These are phyloP conservation scores for Penium margaritaceum DNA, from an alignment of 139 green algal species.

Conservation along the genomic window DNA sequence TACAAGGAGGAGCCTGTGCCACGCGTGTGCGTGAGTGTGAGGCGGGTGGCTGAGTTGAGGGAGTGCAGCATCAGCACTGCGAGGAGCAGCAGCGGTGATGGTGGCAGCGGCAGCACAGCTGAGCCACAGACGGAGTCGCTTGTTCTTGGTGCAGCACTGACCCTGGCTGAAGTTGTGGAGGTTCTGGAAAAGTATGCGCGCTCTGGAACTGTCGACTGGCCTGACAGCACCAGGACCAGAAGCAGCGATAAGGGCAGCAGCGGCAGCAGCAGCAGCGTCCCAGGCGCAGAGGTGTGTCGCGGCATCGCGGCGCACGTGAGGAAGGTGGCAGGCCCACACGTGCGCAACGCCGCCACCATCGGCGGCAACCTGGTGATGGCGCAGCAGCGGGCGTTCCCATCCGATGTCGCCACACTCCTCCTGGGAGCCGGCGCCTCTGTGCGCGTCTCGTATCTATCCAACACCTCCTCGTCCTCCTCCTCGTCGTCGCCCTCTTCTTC, in stretches of 20 bases:
- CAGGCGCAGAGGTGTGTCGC: constrained; percentile 8
- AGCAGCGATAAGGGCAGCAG: too few relatives aligned
- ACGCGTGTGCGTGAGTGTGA: not conserved
- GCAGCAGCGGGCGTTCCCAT: constrained; percentile 9
- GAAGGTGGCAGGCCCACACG: constrained; percentile 57
- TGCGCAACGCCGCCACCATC: constrained; percentile 61
- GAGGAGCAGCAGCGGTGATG: too few relatives aligned
- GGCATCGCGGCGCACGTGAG: constrained; percentile 45
- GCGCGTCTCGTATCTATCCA: not conserved
- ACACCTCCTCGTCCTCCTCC: not conserved
- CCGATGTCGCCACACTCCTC: constrained; percentile 32
- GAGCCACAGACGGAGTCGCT: not conserved
- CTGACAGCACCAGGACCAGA: not conserved
- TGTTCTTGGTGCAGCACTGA: constrained; percentile 2
- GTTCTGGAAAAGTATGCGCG: constrained; percentile 1
- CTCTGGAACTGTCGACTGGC: not conserved
- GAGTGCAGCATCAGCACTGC: too few relatives aligned
- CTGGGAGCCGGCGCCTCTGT: not conserved
- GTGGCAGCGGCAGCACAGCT: too few relatives aligned
- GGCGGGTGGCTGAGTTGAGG: not conserved
- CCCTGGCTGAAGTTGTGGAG: constrained; percentile 1
- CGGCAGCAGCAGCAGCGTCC: not conserved
- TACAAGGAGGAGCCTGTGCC: not conserved
- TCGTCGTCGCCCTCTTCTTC: not conserved
- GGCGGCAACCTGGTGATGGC: constrained; percentile 62